Evolutionary conservation across 257 asterid species (phyloP).

Genomic region (Jacaranda copaia): DNA sequence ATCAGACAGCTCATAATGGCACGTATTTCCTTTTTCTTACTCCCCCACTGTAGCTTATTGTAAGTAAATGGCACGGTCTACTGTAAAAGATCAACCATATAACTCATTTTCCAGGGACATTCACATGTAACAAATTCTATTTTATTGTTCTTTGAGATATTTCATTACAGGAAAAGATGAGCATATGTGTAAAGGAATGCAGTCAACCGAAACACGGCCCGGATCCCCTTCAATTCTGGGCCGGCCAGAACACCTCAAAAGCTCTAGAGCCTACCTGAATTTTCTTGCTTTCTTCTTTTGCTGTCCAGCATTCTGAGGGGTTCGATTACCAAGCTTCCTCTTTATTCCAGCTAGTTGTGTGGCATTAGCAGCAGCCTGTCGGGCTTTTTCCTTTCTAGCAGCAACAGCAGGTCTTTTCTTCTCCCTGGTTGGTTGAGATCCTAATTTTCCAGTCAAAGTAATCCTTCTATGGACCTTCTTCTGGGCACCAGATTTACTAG

Average conservation of each 20-base stretch:
- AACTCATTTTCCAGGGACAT: not conserved
- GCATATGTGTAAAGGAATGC: not conserved
- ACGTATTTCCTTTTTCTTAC: no score
- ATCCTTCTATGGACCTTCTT: conserved; percentile 56
- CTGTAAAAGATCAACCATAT: not conserved
- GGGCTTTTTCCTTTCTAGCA: conserved; percentile 73
- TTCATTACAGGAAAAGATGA: not conserved
- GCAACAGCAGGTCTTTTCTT: conserved; percentile 87
- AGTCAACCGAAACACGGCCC: not conserved
- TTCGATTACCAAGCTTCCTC: conserved; percentile 65
- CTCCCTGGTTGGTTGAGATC: conserved; percentile 37
- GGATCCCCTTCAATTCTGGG: not conserved
- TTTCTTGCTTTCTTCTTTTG: conserved; percentile 75
- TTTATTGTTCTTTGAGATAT: not conserved
- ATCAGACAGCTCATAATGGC: no score
- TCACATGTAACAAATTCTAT: not conserved
- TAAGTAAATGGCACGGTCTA: no score
- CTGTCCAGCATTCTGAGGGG: conserved; percentile 57
- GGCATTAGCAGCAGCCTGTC: conserved; percentile 47
- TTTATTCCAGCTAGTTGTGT: conserved; percentile 60
- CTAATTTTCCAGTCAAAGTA: conserved; percentile 36
- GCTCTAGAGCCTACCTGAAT: conserved; percentile 37
- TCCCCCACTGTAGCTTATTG: no score
- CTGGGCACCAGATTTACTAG: conserved; percentile 74
- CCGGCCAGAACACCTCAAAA: not conserved